Conservation (phyloP, 1,139 yeast genomes). For the Entelexis paramagnoliae region DNA sequence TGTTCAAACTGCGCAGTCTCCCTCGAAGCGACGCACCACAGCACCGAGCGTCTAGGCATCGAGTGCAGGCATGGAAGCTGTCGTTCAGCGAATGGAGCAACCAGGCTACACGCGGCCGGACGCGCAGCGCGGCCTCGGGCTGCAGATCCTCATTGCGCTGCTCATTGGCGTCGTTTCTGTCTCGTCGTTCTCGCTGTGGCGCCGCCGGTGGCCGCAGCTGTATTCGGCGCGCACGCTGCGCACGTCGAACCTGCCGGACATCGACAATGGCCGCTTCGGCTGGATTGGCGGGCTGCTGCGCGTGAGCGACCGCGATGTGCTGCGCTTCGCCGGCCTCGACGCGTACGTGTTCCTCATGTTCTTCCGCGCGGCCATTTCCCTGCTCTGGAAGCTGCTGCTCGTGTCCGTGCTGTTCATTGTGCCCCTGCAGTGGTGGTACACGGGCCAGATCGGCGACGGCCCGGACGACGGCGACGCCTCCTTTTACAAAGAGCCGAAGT, state of each 20-base stretch:
- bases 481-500: neutral
- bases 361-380: conserved; percentile 64
- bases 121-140: conserved; percentile 29
- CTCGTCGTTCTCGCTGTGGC: conserved; percentile 49
- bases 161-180: conserved; percentile 57
- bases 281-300: conserved; percentile 63
- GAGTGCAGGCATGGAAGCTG: neutral
- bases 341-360: conserved; percentile 80
- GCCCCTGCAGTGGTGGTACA: conserved; percentile 60
- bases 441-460: conserved; percentile 57
- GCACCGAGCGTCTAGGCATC: too few species aligned
- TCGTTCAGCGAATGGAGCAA: conserved; percentile 10
- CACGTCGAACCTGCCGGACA: conserved; percentile 33
- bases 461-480: conserved; percentile 16
- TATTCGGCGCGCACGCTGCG: conserved; percentile 47
- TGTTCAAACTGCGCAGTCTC: too few species aligned
- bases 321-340: conserved; percentile 87
- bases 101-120: conserved; percentile 20
- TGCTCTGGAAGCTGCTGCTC: conserved; percentile 47
- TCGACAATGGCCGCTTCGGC: conserved; percentile 48
- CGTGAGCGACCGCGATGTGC: conserved; percentile 62
- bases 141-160: conserved; percentile 42
- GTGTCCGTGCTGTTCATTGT: conserved; percentile 59
- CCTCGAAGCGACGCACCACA: too few species aligned
- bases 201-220: conserved; percentile 58